Percentiles rank a stretch among this genome's conserved stretches.
Evolutionary conservation across 192 early-diverging fungal genomes (phyloP).

Genomic region (Diversispora eburnea): DNA sequence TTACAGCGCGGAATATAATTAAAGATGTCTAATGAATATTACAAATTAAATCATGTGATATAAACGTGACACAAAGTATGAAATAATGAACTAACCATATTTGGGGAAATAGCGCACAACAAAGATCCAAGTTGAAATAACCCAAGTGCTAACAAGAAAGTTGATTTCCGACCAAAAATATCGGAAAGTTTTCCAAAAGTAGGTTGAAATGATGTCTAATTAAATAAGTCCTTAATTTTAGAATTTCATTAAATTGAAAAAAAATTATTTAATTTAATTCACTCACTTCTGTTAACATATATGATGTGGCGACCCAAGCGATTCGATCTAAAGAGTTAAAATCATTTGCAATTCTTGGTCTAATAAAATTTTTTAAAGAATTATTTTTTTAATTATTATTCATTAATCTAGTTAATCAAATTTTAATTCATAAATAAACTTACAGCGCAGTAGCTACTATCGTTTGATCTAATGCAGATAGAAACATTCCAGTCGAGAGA

Average conservation of each 20-base stretch:
- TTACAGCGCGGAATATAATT: neutral
- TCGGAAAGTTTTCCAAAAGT: slow-evolving; percentile 80
- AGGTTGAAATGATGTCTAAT: slow-evolving; percentile 63
- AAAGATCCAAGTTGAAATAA: slow-evolving; percentile 40
- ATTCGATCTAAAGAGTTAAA: slow-evolving; percentile 59
- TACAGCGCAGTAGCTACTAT: too few relatives aligned
- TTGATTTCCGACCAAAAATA: slow-evolving; percentile 54
- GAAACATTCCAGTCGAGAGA: too few relatives aligned
- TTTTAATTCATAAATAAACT: too few relatives aligned
- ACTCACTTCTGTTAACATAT: slow-evolving; percentile 40
- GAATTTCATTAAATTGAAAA: neutral
- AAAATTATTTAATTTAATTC: neutral
- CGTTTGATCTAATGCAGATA: too few relatives aligned
- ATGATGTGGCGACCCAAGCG: slow-evolving; percentile 77
- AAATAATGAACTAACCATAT: slow-evolving; percentile 32
- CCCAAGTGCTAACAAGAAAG: slow-evolving; percentile 31
- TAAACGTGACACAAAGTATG: neutral
- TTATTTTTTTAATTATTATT: too few relatives aligned
- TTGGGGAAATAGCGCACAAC: slow-evolving; percentile 44
- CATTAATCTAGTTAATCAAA: too few relatives aligned
- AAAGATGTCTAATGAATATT: neutral
- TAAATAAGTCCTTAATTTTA: neutral
- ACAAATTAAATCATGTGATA: neutral
- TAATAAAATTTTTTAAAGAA: too few relatives aligned
- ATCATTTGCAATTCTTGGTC: slow-evolving; percentile 53